These are phyloP conservation scores for Mycena galopus DNA, from an alignment of 768 basidiomycete genomes.

Conservation along the genomic window DNA sequence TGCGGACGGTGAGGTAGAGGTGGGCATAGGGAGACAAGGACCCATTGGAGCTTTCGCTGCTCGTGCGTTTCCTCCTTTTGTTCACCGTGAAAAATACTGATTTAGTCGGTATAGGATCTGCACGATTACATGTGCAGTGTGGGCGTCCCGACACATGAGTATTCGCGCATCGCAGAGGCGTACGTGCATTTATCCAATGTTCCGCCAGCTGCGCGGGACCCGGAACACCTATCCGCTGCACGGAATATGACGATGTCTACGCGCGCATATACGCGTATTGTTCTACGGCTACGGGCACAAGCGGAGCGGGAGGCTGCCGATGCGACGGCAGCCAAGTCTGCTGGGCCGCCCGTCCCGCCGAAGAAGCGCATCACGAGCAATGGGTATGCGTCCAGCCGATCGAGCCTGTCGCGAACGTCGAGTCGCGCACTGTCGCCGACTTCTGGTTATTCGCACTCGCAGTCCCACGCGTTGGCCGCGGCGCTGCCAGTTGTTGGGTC, in stretches of 20 bases:
- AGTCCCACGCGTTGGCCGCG: slow-evolving; percentile 28
- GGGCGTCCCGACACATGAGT: slow-evolving; percentile 80
- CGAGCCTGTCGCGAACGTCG: slow-evolving; percentile 55
- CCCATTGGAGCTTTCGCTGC: slow-evolving; percentile 71
- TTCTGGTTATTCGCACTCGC: slow-evolving; percentile 55
- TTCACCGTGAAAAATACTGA: neutral
- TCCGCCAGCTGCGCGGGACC: slow-evolving; percentile 58
- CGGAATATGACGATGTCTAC: slow-evolving; percentile 69
- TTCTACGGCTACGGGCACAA: slow-evolving; percentile 82
- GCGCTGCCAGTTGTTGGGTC: neutral
- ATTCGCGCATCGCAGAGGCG: slow-evolving; percentile 68
- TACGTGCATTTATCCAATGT: slow-evolving; percentile 66
- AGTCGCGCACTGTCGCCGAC: slow-evolving; percentile 79
- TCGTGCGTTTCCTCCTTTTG: slow-evolving; percentile 57
- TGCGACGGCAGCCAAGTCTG: slow-evolving; percentile 40
- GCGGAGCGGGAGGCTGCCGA: slow-evolving; percentile 69
- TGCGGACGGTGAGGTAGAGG: slow-evolving; percentile 80
- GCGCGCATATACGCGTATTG: slow-evolving; percentile 84
- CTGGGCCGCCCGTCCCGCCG: slow-evolving; percentile 28
- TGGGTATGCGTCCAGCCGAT: slow-evolving; percentile 40
- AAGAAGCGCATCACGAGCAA: slow-evolving; percentile 25
- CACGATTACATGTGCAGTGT: slow-evolving; percentile 86
- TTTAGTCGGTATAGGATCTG: slow-evolving; percentile 67
- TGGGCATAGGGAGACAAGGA: slow-evolving; percentile 76
- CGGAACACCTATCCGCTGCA: slow-evolving; percentile 57